A percentile compares a stretch with the other conserved stretches of the same genome.
Evolutionary conservation across 2,329 filamentous ascomycete species (phyloP).

Genomic region (Xylaria sp.): DNA sequence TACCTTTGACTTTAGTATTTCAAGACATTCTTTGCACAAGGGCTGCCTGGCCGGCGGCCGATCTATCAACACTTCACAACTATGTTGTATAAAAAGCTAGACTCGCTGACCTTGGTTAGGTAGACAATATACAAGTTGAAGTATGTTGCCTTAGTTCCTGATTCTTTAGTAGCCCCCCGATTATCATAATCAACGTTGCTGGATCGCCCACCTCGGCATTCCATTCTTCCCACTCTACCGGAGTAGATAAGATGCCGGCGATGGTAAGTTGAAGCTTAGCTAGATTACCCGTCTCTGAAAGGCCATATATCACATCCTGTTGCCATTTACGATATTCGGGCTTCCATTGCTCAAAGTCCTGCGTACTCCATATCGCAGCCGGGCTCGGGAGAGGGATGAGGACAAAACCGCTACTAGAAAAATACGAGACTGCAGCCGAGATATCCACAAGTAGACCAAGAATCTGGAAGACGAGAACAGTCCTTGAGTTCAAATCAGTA

Average conservation of each 20-base stretch:
- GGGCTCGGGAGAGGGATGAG: slow-evolving; percentile 19
- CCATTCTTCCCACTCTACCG: slow-evolving; percentile 19
- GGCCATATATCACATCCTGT: background rate
- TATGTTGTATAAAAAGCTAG: background rate
- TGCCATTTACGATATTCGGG: slow-evolving; percentile 17
- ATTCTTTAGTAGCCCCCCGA: slow-evolving; percentile 12
- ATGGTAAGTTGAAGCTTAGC: background rate
- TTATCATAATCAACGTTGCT: slow-evolving; percentile 17
- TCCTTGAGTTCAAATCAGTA: background rate
- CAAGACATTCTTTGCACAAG: background rate
- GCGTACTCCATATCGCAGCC: slow-evolving; percentile 6
- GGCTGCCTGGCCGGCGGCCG: no score
- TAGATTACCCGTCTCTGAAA: slow-evolving; percentile 8
- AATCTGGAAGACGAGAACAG: slow-evolving; percentile 23
- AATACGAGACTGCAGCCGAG: slow-evolving; percentile 21
- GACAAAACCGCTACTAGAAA: slow-evolving; percentile 13
- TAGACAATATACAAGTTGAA: background rate
- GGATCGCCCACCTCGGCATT: slow-evolving; percentile 18
- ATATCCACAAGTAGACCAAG: slow-evolving; percentile 24
- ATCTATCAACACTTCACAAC: background rate
- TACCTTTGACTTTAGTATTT: background rate
- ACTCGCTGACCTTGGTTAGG: background rate
- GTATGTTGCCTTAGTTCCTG: background rate
- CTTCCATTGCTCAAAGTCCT: slow-evolving; percentile 22
- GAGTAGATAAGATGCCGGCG: background rate